Base-by-base conservation (phyloP, 2,329 filamentous ascomycete genomes). In the Plectosphaerella plurivora region DNA sequence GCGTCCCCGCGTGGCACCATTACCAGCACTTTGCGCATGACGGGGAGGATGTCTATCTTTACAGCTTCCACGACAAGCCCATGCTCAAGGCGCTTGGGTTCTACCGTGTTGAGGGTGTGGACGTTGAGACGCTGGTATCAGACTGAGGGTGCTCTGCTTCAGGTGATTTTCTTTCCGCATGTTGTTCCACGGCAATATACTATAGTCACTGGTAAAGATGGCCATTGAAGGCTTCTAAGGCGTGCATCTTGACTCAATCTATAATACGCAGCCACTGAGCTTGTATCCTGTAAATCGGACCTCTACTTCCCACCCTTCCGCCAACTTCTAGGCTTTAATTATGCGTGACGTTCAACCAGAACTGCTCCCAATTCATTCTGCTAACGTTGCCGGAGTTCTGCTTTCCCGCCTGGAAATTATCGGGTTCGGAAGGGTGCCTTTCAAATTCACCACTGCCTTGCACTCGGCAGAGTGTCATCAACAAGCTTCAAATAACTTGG, bases 11-110 rank as follows among this genome's bases (percentile, higher is more conserved):
- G 0, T 82, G 79, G 79, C 63, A 78, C 48, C 60, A 53, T 12
- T 79, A 77, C 53, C 68, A 77, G 59, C 77, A 81, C 57, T 70
- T 71, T 50, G 73, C 76, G 2, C 62, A 62, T 12, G 59, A 51
- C 2, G 49, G 52, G 1, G 55, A 53, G 2, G 59, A 65, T 35
- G 73, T 74, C 0, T 82, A 82, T 57, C 55, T 82, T 24, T 81
- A 79, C 55, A 66, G 74, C 1, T 81, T 82, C 54, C 72, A 80
- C 55, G 79, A 83, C 55, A 76, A 73, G 64, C 78, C 78, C 0
- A 80, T 83, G 77, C 63, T 82, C 3, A 70, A 66, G 12, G 64
- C 73, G 0, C 60, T 82, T 33, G 79, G 78, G 0, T 79, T 81
- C 51, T 81, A 79, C 56, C 63, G 75, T 3, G 59, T 58, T 8